Conservation (phyloP, 768 basidiomycete genomes). For the Baorangia bicolor region DNA sequence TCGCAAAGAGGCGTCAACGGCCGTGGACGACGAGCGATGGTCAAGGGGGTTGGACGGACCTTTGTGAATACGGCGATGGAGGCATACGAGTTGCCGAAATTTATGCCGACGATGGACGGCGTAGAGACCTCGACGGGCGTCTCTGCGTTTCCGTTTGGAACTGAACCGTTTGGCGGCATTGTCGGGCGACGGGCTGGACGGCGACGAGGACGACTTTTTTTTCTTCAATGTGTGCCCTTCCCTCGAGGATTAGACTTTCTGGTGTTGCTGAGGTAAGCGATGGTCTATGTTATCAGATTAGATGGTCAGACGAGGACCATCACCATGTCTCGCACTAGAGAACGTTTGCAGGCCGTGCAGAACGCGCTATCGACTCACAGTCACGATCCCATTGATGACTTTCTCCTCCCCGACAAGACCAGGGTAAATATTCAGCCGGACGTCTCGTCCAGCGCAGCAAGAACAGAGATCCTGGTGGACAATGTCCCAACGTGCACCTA, state of each 20-base stretch:
- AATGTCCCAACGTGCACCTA: constrained; percentile 13
- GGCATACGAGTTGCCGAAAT: constrained; percentile 93
- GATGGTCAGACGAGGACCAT: background rate
- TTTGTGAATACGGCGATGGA: constrained; percentile 96
- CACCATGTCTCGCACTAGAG: constrained; percentile 3
- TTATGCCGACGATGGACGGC: constrained; percentile 85
- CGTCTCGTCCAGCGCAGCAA: background rate
- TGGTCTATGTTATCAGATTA: constrained; percentile 6
- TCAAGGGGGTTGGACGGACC: constrained; percentile 42
- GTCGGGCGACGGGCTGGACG: background rate
- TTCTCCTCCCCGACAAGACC: constrained; percentile 18
- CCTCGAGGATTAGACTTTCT: background rate
- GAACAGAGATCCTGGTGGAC: constrained; percentile 7
- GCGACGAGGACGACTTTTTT: background rate
- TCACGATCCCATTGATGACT: background rate
- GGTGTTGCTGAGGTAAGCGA: constrained; percentile 11
- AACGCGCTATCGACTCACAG: background rate
- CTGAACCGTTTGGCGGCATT: constrained; percentile 41
- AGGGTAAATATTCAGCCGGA: constrained; percentile 4
- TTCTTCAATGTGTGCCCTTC: too few relatives aligned
- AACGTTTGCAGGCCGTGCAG: constrained; percentile 16
- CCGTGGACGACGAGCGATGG: background rate
- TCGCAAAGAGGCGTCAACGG: background rate
- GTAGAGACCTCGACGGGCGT: constrained; percentile 34
- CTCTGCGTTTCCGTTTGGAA: constrained; percentile 54